A percentile compares a stretch with the other conserved stretches of the same genome.
Conservation (phyloP, 1,284 basidiomycete genomes). For the Malassezia cuniculi region DNA sequence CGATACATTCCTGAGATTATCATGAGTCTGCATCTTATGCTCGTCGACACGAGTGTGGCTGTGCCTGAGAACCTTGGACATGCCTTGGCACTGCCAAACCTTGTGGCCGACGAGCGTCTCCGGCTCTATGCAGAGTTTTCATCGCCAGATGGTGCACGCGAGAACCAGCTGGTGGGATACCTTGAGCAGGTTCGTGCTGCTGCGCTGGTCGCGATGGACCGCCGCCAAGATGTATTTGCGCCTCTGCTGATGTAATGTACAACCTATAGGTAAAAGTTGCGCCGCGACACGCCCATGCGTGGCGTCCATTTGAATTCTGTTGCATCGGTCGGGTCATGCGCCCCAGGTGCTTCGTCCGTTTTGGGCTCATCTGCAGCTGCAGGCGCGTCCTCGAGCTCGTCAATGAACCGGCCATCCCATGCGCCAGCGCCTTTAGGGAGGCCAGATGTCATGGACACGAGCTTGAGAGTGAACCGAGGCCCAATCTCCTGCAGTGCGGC, state of each 20-base stretch:
- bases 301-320: conserved; percentile 42
- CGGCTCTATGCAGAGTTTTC: conserved; percentile 78
- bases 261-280: conserved; percentile 29
- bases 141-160: conserved; percentile 46
- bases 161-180: conserved; percentile 31
- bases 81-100: conserved; percentile 63
- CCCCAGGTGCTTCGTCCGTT: conserved; percentile 12
- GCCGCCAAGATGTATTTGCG: conserved; percentile 9
- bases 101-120: conserved; percentile 77
- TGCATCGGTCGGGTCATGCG: conserved; percentile 22
- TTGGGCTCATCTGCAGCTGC: conserved; percentile 2
- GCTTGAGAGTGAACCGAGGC: conserved; percentile 87
- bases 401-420: conserved; percentile 54
- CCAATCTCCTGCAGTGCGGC: conserved; percentile 95
- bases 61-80: conserved; percentile 65
- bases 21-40: conserved; percentile 63
- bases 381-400: conserved; percentile 26
- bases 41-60: conserved; percentile 56
- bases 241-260: background rate
- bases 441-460: conserved; percentile 76
- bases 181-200: conserved; percentile 34
- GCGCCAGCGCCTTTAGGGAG: conserved; percentile 54
- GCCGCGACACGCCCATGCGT: conserved; percentile 32
- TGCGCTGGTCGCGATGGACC: conserved; percentile 15
- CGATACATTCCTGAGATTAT: conserved; percentile 84